Conservation (phyloP, 139 green algal genomes). For the Pleodorina starrii region DNA sequence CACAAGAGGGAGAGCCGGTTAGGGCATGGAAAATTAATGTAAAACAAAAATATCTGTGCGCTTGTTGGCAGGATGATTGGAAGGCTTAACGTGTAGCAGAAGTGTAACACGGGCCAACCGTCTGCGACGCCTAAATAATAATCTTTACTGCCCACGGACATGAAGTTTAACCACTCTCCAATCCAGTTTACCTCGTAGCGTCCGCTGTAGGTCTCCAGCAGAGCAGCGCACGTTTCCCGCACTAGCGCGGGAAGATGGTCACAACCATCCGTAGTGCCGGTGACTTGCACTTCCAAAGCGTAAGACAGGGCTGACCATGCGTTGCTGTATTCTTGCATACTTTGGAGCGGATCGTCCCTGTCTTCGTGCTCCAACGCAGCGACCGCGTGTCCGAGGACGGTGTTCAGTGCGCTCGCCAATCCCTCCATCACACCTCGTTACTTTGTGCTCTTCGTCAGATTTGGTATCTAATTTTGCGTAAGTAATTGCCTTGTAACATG, state of each 20-base stretch:
- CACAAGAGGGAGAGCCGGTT: too few relatives aligned
- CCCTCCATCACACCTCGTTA: neutral
- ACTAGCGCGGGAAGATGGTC: neutral
- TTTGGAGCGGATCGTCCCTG: neutral
- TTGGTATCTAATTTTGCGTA: neutral
- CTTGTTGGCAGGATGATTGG: too few relatives aligned
- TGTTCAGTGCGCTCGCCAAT: conserved; percentile 4
- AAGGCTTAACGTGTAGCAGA: too few relatives aligned
- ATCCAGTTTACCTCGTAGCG: conserved; percentile 35
- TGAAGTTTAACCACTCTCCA: too few relatives aligned
- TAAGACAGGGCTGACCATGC: conserved; percentile 22
- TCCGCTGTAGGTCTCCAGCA: conserved; percentile 28
- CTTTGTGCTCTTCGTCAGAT: neutral
- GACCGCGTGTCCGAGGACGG: conserved; percentile 29
- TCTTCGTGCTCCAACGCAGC: conserved; percentile 48
- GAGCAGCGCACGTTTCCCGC: neutral
- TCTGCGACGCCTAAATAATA: too few relatives aligned
- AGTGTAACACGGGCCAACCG: too few relatives aligned
- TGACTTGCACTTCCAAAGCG: conserved; percentile 32
- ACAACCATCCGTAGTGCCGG: neutral
- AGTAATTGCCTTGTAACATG: neutral
- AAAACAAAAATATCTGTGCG: too few relatives aligned
- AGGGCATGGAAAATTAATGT: too few relatives aligned
- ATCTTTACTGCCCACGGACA: too few relatives aligned
- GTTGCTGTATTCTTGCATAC: neutral